Base-by-base conservation (phyloP, 2,329 filamentous ascomycete species). In the Chaetomium olivaceum region DNA sequence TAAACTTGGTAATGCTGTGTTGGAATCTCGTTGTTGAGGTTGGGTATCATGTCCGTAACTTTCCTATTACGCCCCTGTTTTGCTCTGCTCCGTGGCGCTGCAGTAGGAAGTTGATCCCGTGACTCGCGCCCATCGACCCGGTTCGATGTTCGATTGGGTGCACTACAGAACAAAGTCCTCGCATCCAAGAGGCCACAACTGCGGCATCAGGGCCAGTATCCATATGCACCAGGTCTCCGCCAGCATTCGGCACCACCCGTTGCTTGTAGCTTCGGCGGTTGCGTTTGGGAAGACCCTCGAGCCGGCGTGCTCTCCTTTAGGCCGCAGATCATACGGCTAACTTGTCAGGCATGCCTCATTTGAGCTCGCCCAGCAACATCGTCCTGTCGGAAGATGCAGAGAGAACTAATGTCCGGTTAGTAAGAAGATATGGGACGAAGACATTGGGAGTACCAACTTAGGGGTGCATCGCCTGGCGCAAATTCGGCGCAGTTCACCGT, bases 401-500 rank as follows among this genome's bases (percentile, higher is more conserved):
- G 52, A 96, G 85, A 77, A 97, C 92, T 96, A 71, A 77, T 87
- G 56, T 2, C 54, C 46, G 43, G 74, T 84, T 72, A 83, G 79
- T 61, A 71, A 25, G 19, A 56, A 1, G 12, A 23, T 23, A 54
- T 12, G 27, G n/a, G 2, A 8, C 8, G 56, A n/a, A 9, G n/a
- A 14, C 5, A 50, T 39, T 25, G 58, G 16, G 31, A 68, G 43
- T 48, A 88, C 92, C 88, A 85, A 97, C 93, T 85, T 68, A 97
- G 91, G 23, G 93, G 92, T 72, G 97, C 93, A 67, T 90, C 87
- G 48, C 86, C 86, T 4, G 94, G 93, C 58, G 92, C 90, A 75
- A 99, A 96, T 71, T 96, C 90, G 62, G 94, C 94, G 76, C 94
- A 93, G 76, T 98, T 99, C 60, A 98, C 95, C 0, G 91, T 92